A percentile compares a stretch with the other conserved stretches of the same genome.
Evolutionary conservation across 2,329 filamentous ascomycete species (phyloP).

Genomic region (Trichoderma simmonsii): DNA sequence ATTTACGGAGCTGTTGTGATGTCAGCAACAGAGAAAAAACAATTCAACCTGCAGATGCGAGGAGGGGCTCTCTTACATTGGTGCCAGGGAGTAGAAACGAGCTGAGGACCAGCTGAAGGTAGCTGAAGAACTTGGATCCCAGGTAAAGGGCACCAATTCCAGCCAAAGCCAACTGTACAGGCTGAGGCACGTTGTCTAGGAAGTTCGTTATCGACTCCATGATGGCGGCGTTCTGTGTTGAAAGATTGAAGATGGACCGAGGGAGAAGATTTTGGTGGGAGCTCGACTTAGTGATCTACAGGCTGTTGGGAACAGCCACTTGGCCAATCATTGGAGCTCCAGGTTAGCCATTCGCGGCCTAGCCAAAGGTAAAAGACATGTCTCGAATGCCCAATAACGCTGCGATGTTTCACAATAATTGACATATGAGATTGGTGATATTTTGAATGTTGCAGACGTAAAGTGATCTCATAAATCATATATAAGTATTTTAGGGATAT

Average conservation of each 20-base stretch:
- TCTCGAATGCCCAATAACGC: not conserved
- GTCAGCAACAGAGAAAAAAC: not conserved
- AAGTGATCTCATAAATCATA: not conserved
- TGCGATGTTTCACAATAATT: not conserved
- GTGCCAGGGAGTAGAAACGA: constrained; percentile 65
- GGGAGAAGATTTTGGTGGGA: constrained; percentile 8
- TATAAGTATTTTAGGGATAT: not conserved
- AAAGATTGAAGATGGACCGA: not conserved
- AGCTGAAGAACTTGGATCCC: constrained; percentile 54
- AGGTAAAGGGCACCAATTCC: constrained; percentile 59
- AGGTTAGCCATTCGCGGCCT: not conserved
- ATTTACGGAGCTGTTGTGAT: constrained; percentile 68
- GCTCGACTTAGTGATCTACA: not conserved
- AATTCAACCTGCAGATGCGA: not conserved
- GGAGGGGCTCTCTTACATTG: constrained; percentile 45
- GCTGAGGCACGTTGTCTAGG: constrained; percentile 30
- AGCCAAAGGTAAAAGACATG: not conserved
- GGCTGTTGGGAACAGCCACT: not conserved
- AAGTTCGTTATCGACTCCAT: constrained; percentile 32
- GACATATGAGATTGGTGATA: too few relatives aligned
- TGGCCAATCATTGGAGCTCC: not conserved
- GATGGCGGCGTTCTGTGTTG: constrained; percentile 5
- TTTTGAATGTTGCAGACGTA: rapidly evolving
- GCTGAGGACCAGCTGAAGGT: constrained; percentile 60
- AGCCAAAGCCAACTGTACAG: constrained; percentile 46